Evolutionary conservation across 768 basidiomycete genomes (phyloP).

Genomic region (Agaricus bisporus): DNA sequence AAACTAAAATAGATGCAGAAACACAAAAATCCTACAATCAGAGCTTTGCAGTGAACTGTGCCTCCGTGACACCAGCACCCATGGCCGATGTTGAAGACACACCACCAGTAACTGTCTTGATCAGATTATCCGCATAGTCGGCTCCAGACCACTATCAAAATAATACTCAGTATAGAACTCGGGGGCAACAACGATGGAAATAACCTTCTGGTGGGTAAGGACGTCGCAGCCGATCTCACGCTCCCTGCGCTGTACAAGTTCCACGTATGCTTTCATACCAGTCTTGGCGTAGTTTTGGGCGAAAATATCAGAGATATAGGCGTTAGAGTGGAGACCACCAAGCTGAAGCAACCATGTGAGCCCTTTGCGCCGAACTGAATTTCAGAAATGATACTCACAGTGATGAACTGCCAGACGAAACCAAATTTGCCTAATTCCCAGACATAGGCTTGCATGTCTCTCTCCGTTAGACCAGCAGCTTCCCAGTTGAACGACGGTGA

Average conservation of each 20-base stretch:
- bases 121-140: conserved; percentile 83
- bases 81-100: conserved; percentile 98
- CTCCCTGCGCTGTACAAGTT: conserved; percentile 88
- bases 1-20: background rate
- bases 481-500: conserved; percentile 95
- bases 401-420: conserved; percentile 99
- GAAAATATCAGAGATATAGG: conserved; percentile 92
- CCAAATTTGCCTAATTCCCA: conserved; percentile 95
- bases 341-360: conserved; percentile 44
- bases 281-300: conserved; percentile 85
- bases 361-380: background rate
- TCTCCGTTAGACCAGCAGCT: conserved; percentile 81
- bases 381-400: conserved; percentile 45
- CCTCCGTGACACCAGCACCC: conserved; percentile 93
- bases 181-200: background rate
- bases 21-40: conserved; percentile 18
- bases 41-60: conserved; percentile 59
- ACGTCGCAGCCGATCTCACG: conserved; percentile 93
- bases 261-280: conserved; percentile 99
- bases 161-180: conserved; percentile 13
- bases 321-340: conserved; percentile 95
- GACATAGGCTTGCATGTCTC: conserved; percentile 83
- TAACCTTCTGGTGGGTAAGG: conserved; percentile 92
- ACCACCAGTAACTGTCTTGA: conserved; percentile 97
- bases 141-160: conserved; percentile 82